Conservation (phyloP, 2,329 filamentous ascomycete genomes). For the Thielaviopsis ethacetica region DNA sequence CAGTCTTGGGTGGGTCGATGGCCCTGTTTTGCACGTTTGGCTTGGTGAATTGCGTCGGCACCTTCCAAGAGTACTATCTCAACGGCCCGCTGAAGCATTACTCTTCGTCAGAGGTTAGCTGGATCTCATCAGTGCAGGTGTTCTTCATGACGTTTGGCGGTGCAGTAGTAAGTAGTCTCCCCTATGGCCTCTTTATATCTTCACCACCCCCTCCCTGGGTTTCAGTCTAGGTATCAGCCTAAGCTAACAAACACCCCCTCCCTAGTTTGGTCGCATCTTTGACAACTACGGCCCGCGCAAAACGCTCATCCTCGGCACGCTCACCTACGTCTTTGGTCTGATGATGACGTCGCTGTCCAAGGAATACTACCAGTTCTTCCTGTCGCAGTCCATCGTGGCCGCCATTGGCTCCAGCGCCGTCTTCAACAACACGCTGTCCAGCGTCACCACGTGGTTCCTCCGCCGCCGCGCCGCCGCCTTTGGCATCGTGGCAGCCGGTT, state of each 20-base stretch:
- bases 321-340: conserved; percentile 44
- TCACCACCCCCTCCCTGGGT: too few relatives aligned
- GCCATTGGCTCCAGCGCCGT: conserved; percentile 26
- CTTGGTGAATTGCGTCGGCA: conserved; percentile 29
- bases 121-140: conserved; percentile 41
- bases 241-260: neutral
- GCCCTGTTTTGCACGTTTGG: conserved; percentile 29
- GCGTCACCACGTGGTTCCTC: conserved; percentile 34
- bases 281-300: conserved; percentile 48
- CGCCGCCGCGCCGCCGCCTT: conserved; percentile 34
- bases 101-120: conserved; percentile 35
- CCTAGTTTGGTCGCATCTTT: conserved; percentile 39
- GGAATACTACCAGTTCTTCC: conserved; percentile 29
- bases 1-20: conserved; percentile 32
- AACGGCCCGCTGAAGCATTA: conserved; percentile 29
- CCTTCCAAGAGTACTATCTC: conserved; percentile 45
- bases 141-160: conserved; percentile 35
- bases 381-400: conserved; percentile 25
- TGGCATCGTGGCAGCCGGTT: conserved; percentile 36
- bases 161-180: conserved; percentile 21
- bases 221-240: too few relatives aligned
- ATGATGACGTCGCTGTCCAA: conserved; percentile 44
- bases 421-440: conserved; percentile 27
- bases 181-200: conserved; percentile 18
- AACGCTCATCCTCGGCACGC: conserved; percentile 35